phyloP scores from a whole-genome alignment of 192 early-diverging fungal genomes.

The Coemansia sp. region DNA sequence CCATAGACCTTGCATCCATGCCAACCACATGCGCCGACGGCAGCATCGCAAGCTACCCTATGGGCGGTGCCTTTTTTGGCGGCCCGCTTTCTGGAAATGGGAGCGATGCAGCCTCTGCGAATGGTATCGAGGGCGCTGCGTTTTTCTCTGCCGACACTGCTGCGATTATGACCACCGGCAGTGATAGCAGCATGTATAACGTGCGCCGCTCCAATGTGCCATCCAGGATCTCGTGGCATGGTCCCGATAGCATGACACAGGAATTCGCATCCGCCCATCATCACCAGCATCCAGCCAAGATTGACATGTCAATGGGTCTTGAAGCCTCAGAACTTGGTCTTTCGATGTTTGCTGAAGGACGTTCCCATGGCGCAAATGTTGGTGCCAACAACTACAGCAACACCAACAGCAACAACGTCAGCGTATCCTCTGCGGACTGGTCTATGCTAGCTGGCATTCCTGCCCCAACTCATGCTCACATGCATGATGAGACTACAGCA shows the following conservation, averaged over 20 bases:
- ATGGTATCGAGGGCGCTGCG: slow-evolving; percentile 27
- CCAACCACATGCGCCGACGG: slow-evolving; percentile 26
- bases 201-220: slow-evolving; percentile 33
- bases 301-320: slow-evolving; percentile 39
- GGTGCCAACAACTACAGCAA: slow-evolving; percentile 17
- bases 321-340: slow-evolving; percentile 35
- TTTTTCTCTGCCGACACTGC: slow-evolving; percentile 23
- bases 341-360: slow-evolving; percentile 38
- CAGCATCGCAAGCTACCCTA: slow-evolving; percentile 19
- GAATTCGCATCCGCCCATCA: slow-evolving; percentile 38
- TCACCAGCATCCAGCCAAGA: slow-evolving; percentile 25
- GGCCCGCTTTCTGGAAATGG: slow-evolving; percentile 19
- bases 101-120: slow-evolving; percentile 17
- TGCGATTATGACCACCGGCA: slow-evolving; percentile 20
- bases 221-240: slow-evolving; percentile 54
- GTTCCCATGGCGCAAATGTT: slow-evolving; percentile 23
- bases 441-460: slow-evolving; percentile 46
- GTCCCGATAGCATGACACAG: slow-evolving; percentile 46
- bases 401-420: slow-evolving; percentile 16
- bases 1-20: slow-evolving; percentile 45
- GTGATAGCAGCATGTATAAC: slow-evolving; percentile 21
- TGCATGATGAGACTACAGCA: not conserved
- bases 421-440: slow-evolving; percentile 43
- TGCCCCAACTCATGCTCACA: slow-evolving; percentile 11
- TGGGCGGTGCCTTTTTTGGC: slow-evolving; percentile 25